Base-by-base conservation (phyloP, 768 basidiomycete genomes). In the Tricholoma saponaceum region DNA sequence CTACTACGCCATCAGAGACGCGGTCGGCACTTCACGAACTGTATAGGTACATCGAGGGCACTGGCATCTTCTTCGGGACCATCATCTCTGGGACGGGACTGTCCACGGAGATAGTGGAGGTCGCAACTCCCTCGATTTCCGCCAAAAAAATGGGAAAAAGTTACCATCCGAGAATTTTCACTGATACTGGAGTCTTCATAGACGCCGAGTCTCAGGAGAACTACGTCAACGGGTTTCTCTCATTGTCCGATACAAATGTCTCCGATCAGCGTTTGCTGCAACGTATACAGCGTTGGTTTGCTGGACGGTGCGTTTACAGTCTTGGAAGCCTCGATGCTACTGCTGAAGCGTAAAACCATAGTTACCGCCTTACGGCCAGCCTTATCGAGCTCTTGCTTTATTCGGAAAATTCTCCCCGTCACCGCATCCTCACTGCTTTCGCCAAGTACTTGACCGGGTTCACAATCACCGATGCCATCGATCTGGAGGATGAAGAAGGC, bases 391-490 rank as follows among this genome's bases (percentile, higher is more conserved):
- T 64, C 50, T 54, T 61, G 26, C 56, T 64, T 14, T 62, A 23
- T 58, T 28, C 39, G 49, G 46, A 51, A 54, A 43, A 55, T 23
- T 28, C 22, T 37, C 58, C 63, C 39, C 58, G 52, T 23, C 62
- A 64, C 51, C 62, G 60, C 54, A 54, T 64, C 55, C 60, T 64
- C 51, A 57, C 55, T 32, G 39, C 60, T 56, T 64, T 61, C 53
- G 58, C 51, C 39, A 51, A 59, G 41, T 52, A 50, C 33, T 43
- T 64, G 60, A 64, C 62, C 37, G 52, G 56, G 46, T 64, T 64
- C 50, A 64, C 35, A 25, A 60, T 61, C 57, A 59, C 52, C 25
- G 62, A 64, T 62, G 60, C 62, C 33, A 57, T 51, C 28, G 62
- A 63, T 49, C 57, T 63, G 47, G 62, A 63, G 60, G 60, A 57